A percentile compares a stretch with the other conserved stretches of the same genome.
These are phyloP conservation scores for Phyllosticta citriasiana DNA, from an alignment of 2,329 filamentous ascomycete species.

Conservation along the genomic window DNA sequence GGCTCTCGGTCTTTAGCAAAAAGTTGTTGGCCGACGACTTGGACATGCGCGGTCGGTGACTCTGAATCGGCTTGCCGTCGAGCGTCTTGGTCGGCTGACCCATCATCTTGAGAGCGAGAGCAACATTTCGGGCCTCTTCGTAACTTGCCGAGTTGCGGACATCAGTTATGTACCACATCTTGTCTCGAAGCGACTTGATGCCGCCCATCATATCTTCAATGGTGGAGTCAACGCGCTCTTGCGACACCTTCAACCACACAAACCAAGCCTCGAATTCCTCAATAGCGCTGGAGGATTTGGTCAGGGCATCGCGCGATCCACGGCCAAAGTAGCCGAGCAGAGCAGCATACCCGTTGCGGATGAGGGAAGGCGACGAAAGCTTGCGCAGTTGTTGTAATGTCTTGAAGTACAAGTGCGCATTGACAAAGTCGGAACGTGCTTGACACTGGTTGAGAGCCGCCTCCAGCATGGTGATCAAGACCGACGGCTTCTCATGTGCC, in stretches of 20 bases:
- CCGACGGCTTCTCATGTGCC: slow-evolving; percentile 32
- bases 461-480: slow-evolving; percentile 63
- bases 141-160: slow-evolving; percentile 84
- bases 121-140: slow-evolving; percentile 76
- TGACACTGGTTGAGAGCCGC: slow-evolving; percentile 68
- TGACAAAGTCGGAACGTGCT: slow-evolving; percentile 71
- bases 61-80: slow-evolving; percentile 29
- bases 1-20: slow-evolving; percentile 70
- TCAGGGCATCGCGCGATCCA: slow-evolving; percentile 59
- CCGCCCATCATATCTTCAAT: slow-evolving; percentile 67
- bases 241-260: slow-evolving; percentile 71
- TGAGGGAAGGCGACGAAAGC: slow-evolving; percentile 50
- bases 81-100: slow-evolving; percentile 42
- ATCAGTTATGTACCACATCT: slow-evolving; percentile 98
- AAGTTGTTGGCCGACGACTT: slow-evolving; percentile 45
- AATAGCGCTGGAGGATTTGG: slow-evolving; percentile 59
- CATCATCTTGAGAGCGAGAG: slow-evolving; percentile 86
- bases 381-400: slow-evolving; percentile 64
- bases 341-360: slow-evolving; percentile 59
- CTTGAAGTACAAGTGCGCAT: slow-evolving; percentile 76
- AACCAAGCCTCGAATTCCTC: slow-evolving; percentile 75
- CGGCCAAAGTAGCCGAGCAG: slow-evolving; percentile 65
- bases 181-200: slow-evolving; percentile 70
- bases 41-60: slow-evolving; percentile 33
- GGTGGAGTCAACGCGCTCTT: slow-evolving; percentile 64